Conservation (phyloP, 139 green algal genomes). For the Diplosphaera chodatii region DNA sequence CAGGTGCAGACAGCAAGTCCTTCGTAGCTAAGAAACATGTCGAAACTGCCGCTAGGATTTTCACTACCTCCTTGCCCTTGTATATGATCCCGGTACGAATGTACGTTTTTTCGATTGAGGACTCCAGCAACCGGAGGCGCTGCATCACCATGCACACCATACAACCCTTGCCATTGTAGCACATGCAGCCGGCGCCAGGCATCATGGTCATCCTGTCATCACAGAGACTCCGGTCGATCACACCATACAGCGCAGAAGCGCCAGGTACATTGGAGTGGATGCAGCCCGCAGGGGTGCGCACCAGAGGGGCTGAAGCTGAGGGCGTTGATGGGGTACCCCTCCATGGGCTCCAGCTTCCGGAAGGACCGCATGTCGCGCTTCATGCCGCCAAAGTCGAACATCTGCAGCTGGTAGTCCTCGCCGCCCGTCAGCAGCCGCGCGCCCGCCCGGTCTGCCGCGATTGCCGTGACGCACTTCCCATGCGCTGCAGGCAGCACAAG, state of each 20-base stretch:
- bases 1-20: not conserved
- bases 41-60: too few relatives aligned
- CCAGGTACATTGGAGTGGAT: not conserved
- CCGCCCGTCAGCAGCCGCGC: slow-evolving; percentile 65
- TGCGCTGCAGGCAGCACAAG: slow-evolving; percentile 28
- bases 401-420: slow-evolving; percentile 70
- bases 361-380: slow-evolving; percentile 77
- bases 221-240: too few relatives aligned
- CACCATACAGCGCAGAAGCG: too few relatives aligned
- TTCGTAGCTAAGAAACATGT: too few relatives aligned
- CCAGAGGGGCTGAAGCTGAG: slow-evolving; percentile 26
- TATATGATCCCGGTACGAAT: too few relatives aligned
- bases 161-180: too few relatives aligned
- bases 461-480: slow-evolving; percentile 55
- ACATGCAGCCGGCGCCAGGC: too few relatives aligned
- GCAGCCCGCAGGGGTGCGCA: not conserved
- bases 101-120: too few relatives aligned
- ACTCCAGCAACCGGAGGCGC: too few relatives aligned
- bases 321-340: slow-evolving; percentile 71
- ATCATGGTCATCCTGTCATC: too few relatives aligned
- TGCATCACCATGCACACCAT: too few relatives aligned
- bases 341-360: slow-evolving; percentile 58
- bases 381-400: slow-evolving; percentile 93
- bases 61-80: too few relatives aligned
- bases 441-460: slow-evolving; percentile 76